A percentile compares a stretch with the other conserved stretches of the same genome.
These are phyloP conservation scores for Ocimum tenuiflorum DNA, from an alignment of 257 asterid species.

Conservation along the genomic window DNA sequence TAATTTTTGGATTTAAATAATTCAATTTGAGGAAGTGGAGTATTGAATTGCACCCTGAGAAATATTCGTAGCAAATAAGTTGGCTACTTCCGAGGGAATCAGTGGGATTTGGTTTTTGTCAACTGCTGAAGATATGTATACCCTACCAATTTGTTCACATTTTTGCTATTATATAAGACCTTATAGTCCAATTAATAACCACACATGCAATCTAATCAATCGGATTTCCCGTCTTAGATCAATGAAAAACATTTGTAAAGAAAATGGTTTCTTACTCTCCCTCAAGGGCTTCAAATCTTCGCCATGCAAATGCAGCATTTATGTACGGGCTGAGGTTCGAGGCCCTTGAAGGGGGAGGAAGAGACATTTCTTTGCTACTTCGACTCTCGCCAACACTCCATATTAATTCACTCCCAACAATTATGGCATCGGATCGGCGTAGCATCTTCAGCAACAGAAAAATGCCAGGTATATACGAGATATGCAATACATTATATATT, in stretches of 20 bases:
- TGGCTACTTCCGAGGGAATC: not conserved
- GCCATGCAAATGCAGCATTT: not conserved
- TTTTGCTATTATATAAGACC: not conserved
- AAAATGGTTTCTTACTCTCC: slow-evolving; percentile 3
- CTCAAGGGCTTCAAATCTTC: slow-evolving; percentile 10
- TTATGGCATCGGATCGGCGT: too few species aligned
- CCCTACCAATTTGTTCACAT: not conserved
- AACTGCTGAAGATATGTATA: not conserved
- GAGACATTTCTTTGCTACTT: not conserved
- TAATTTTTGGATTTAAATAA: not conserved
- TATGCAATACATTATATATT: not conserved
- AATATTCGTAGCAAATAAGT: not conserved
- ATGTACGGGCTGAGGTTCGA: not conserved
- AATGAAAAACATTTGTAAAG: not conserved
- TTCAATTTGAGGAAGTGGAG: not conserved
- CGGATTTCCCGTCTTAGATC: not conserved
- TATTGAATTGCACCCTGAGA: not conserved
- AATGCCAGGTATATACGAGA: not conserved
- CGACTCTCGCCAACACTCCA: not conserved
- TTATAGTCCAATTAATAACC: not conserved
- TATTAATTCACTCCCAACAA: not conserved
- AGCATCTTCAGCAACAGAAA: too few species aligned
- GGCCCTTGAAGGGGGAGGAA: not conserved
- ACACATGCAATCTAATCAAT: not conserved
- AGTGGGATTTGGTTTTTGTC: not conserved